A percentile compares a stretch with the other conserved stretches of the same genome.
These are phyloP conservation scores for Blakeslea trispora DNA, from an alignment of 371 early-diverging fungal genomes.

Conservation along the genomic window DNA sequence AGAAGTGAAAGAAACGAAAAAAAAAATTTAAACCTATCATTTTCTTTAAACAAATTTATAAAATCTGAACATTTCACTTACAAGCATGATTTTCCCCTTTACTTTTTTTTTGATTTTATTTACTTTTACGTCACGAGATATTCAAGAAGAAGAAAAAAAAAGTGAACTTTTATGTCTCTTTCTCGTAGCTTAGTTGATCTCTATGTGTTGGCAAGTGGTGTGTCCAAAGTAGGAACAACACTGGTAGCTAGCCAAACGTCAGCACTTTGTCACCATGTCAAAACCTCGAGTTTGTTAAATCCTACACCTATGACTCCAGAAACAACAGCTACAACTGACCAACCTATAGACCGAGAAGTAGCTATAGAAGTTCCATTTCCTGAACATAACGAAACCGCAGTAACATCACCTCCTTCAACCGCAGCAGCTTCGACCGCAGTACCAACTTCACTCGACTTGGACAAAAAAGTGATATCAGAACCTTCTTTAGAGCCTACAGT, in stretches of 20 bases:
- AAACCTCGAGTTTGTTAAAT: conserved; percentile 46
- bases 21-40: conserved; percentile 8
- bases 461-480: too few species aligned
- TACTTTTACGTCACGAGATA: too few species aligned
- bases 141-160: not conserved
- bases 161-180: conserved; percentile 28
- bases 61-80: too few species aligned
- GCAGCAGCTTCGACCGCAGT: too few species aligned
- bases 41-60: too few species aligned
- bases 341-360: not conserved
- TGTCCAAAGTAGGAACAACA: conserved; percentile 28
- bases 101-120: not conserved
- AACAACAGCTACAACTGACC: not conserved
- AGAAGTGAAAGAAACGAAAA: conserved; percentile 3
- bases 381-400: conserved; percentile 2
- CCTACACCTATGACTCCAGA: conserved; percentile 28
- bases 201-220: conserved; percentile 37
- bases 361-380: conserved; percentile 19
- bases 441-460: not conserved
- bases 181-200: conserved; percentile 41
- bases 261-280: conserved; percentile 38
- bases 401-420: not conserved
- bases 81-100: too few species aligned
- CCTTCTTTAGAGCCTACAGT: too few species aligned
- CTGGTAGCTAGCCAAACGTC: conserved; percentile 35